These are phyloP conservation scores for Chlorella sorokiniana DNA, from an alignment of 139 green algal species.

Conservation along the genomic window DNA sequence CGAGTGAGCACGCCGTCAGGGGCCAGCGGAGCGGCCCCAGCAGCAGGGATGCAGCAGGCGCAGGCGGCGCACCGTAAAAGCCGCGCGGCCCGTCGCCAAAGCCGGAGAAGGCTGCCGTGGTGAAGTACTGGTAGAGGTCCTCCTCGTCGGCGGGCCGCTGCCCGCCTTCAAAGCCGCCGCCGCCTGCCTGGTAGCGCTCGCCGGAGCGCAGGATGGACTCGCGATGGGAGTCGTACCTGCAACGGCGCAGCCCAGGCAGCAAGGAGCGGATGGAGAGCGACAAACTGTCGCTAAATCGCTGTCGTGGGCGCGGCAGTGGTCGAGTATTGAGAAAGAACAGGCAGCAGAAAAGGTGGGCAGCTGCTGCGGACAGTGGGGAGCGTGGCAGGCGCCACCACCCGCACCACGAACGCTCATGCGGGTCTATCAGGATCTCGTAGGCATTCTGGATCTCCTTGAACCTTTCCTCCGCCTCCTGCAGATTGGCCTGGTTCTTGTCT, in stretches of 20 bases:
- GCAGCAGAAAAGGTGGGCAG: too few relatives aligned
- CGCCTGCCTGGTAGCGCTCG: conserved; percentile 78
- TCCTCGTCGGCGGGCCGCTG: conserved; percentile 69
- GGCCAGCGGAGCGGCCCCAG: too few relatives aligned
- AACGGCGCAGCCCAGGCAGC: too few relatives aligned
- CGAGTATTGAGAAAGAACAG: too few relatives aligned
- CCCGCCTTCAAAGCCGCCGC: conserved; percentile 24
- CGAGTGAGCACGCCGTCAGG: too few relatives aligned
- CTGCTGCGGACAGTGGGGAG: not conserved
- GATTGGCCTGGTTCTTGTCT: conserved; percentile 87
- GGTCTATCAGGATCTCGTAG: conserved; percentile 94
- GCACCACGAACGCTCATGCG: conserved; percentile 89
- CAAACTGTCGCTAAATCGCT: too few relatives aligned
- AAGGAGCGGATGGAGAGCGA: not conserved
- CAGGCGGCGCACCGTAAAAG: conserved; percentile 76
- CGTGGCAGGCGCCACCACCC: not conserved
- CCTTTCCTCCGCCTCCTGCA: conserved; percentile 72
- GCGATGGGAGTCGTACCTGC: conserved; percentile 91
- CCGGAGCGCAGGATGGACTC: conserved; percentile 84
- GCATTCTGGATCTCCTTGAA: conserved; percentile 97
- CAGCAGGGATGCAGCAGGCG: too few relatives aligned
- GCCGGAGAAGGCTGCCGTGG: conserved; percentile 71
- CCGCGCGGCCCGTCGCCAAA: conserved; percentile 81
- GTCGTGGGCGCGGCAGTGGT: too few relatives aligned
- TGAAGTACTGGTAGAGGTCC: conserved; percentile 91